Conservation (phyloP, 179 eudicot species). For the Patellifolia procumbens region DNA sequence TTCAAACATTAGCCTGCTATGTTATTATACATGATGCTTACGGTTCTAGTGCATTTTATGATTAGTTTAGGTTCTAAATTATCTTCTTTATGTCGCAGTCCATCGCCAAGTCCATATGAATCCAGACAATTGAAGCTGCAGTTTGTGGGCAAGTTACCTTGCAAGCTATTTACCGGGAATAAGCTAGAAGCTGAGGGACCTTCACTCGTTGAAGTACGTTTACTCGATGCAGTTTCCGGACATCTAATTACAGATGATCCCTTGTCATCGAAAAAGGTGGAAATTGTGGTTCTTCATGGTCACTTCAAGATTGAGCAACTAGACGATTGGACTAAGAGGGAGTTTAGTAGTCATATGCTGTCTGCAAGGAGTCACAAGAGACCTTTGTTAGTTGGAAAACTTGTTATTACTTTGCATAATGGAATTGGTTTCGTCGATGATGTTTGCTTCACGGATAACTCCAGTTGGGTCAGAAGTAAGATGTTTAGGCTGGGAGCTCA, state of each 20-base stretch:
- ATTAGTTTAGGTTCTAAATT: not conserved
- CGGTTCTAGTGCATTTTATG: not conserved
- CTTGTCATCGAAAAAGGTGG: constrained; percentile 20
- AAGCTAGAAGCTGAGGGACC: constrained; percentile 26
- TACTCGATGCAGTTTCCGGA: constrained; percentile 25
- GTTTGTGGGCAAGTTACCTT: constrained; percentile 24
- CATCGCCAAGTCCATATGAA: not conserved
- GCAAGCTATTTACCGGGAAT: constrained; percentile 25
- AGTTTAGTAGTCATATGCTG: constrained; percentile 23
- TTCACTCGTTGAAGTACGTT: constrained; percentile 14
- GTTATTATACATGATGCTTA: not conserved
- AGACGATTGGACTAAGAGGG: constrained; percentile 26
- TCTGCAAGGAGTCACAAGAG: constrained; percentile 24
- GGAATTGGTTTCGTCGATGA: constrained; percentile 25
- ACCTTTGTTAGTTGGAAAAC: constrained; percentile 28
- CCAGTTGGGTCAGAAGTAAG: constrained; percentile 32
- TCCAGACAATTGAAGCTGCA: constrained; percentile 17
- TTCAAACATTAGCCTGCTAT: too few relatives aligned
- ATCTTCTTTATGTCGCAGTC: constrained; percentile 12
- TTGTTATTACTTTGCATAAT: constrained; percentile 13
- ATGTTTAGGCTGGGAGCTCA: constrained; percentile 34
- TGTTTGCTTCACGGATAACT: constrained; percentile 26
- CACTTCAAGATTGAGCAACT: constrained; percentile 29
- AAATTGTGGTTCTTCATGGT: constrained; percentile 33
- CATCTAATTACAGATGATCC: constrained; percentile 22